Base-by-base conservation (phyloP, 768 basidiomycete species). In the Suillus placidus region DNA sequence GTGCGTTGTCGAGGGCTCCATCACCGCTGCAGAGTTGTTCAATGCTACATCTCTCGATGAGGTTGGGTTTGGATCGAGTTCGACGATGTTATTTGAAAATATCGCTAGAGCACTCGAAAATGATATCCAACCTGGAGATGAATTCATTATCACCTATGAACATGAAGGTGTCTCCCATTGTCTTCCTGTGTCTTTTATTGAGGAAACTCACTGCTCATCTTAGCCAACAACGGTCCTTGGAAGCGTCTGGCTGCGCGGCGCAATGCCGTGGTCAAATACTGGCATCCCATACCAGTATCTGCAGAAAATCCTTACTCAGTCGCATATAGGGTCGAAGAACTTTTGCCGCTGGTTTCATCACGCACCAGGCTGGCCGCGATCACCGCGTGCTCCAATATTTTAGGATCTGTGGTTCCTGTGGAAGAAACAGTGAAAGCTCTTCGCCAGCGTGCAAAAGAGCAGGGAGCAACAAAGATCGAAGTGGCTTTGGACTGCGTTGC, bases 171-270 rank as follows among this genome's bases (percentile, higher is more conserved):
- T 32, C 79, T 60, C 10, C 6, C 18, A 12, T 13, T 12, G 18
- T 60, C 10, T 64, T 6, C 9, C 6, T 13, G 26, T 42, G 26
- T 10, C 30, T 66, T 26, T 26, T 55, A 40, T 45, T 47, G 54
- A 20, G 9, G 2, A 26, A 12, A 9, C 20, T 6, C 2, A 18
- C 30, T 45, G 32, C 42, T 60, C 30, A 60, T 60, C 26, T 6
- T 67, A 92, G 91, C 92, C 2, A 93, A 94, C 68, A 84, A 75
- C 12, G 90, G 91, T 0, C 83, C 88, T 2, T 94, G 92, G 92
- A 91, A 91, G 78, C 85, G 85, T 65, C 82, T 93, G 14, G 91
- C 92, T 0, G 79, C 80, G n/a, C 84, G 88, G 6, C 79, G 78
- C 6, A 84, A 85, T 9, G 84, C 84, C 1, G 69, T 80, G 0